These are phyloP conservation scores for Bremia lactucae DNA, from an alignment of 352 stramenopile species.

Conservation along the genomic window DNA sequence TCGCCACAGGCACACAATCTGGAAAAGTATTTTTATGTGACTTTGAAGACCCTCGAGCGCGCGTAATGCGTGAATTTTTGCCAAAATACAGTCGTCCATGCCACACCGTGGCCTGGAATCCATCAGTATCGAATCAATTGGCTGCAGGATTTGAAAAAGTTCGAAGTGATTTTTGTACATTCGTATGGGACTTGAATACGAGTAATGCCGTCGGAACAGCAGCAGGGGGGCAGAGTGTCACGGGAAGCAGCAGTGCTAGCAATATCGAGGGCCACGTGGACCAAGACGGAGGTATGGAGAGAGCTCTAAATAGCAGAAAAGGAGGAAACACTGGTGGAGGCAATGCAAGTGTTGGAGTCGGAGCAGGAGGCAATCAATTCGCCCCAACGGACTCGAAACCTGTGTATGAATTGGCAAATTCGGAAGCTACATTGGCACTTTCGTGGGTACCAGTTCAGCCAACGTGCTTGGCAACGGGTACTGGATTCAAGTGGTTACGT, in stretches of 20 bases:
- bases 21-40: conserved; percentile 80
- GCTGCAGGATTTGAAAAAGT: conserved; percentile 82
- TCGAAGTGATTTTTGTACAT: conserved; percentile 72
- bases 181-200: conserved; percentile 77
- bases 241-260: conserved; percentile 10
- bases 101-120: conserved; percentile 80
- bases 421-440: conserved; percentile 68
- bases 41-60: conserved; percentile 56
- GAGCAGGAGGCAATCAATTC: conserved; percentile 23
- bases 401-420: conserved; percentile 74
- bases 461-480: conserved; percentile 68
- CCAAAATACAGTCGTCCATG: conserved; percentile 78
- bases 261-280: conserved; percentile 25
- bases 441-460: conserved; percentile 79
- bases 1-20: conserved; percentile 58
- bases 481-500: conserved; percentile 82
- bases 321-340: conserved; percentile 21
- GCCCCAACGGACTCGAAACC: conserved; percentile 35
- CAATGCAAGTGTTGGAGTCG: conserved; percentile 13
- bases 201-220: conserved; percentile 30
- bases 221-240: conserved; percentile 6
- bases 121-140: conserved; percentile 58
- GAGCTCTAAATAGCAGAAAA: conserved; percentile 44
- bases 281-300: conserved; percentile 16
- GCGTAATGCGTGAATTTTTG: conserved; percentile 57